A percentile compares a stretch with the other conserved stretches of the same genome.
These are phyloP conservation scores for Fusarium sp. DNA, from an alignment of 2,329 filamentous ascomycete species.

Conservation along the genomic window DNA sequence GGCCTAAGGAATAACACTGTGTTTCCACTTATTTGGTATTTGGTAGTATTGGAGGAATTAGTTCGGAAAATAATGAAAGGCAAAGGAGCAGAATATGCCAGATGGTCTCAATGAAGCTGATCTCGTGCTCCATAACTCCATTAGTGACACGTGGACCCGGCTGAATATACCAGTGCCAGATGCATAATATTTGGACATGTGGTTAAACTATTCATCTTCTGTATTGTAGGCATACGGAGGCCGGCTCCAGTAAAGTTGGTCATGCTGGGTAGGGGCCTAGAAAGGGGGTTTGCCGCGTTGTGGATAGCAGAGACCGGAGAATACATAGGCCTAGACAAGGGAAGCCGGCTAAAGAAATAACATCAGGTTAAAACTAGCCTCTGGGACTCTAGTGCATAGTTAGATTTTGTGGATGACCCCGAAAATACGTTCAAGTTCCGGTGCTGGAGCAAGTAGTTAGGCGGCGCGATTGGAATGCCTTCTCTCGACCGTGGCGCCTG, in stretches of 20 bases:
- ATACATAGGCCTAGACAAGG: background rate
- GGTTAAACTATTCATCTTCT: background rate
- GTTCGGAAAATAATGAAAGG: background rate
- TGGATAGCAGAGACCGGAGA: background rate
- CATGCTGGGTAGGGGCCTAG: background rate
- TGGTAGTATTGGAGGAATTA: background rate
- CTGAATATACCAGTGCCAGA: background rate
- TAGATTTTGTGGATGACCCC: background rate
- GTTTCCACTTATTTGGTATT: background rate
- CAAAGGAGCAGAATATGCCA: background rate
- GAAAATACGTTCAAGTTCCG: background rate
- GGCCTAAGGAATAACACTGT: background rate
- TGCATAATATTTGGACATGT: background rate
- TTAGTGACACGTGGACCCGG: background rate
- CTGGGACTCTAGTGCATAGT: too few species aligned
- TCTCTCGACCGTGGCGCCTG: background rate
- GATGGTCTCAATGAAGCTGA: background rate
- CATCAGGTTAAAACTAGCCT: background rate
- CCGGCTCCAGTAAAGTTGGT: background rate
- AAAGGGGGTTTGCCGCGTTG: background rate
- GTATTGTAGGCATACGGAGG: background rate
- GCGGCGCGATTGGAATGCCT: background rate
- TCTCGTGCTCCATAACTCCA: background rate
- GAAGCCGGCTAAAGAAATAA: background rate
- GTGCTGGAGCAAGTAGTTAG: background rate